Evolutionary conservation across 23 red algal genomes (phyloP), one percentile per base, ranked within the genome.

Genomic region (Rhodosorus marinus): DNA sequence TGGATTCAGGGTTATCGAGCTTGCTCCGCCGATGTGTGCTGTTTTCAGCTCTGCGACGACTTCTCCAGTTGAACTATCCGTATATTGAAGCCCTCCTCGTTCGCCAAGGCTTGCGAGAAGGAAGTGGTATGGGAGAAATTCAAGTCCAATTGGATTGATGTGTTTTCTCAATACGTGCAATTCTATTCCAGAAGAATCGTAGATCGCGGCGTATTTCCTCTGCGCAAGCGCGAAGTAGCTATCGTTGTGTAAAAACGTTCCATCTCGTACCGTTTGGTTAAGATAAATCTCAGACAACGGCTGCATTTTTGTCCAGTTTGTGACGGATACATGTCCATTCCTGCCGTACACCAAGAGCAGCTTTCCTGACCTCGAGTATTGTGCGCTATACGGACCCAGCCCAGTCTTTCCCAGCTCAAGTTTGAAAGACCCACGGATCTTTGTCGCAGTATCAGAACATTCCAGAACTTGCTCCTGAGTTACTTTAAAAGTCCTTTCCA

Each of bases 101-200:
- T 55, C 62, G 19, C 52, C 64, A 2, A 72, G 61, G 31, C 73
- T 69, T 45, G 72, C 66, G 19, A 98, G 59, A 64, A 98, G 43
- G n/a, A 98, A 35, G 51, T 98, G 90, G 40, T 85, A 61, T 1
- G 76, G 90, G 38, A 98, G 52, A 54, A 84, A 98, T 15, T 43
- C 68, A 32, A 98, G 54, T 17, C 58, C 40, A 8, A 58, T 63
- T 5, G 90, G 90, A 22, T 72, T 54, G 14, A 52, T 32, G 41
- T 98, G 90, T 48, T 67, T 51, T 29, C 79, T 58, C 47, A 98
- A 20, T 33, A 68, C 59, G 41, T 98, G 90, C 8, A 98, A 20
- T 66, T 98, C 70, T 26, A 54, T 57, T 5, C 90, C 90, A 4
- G 47, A 35, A 0, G 64, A 33, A 57, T 98, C 90, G 59, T 98